Conservation (phyloP, 2,329 filamentous ascomycete genomes). For the Helotiales sp. region DNA sequence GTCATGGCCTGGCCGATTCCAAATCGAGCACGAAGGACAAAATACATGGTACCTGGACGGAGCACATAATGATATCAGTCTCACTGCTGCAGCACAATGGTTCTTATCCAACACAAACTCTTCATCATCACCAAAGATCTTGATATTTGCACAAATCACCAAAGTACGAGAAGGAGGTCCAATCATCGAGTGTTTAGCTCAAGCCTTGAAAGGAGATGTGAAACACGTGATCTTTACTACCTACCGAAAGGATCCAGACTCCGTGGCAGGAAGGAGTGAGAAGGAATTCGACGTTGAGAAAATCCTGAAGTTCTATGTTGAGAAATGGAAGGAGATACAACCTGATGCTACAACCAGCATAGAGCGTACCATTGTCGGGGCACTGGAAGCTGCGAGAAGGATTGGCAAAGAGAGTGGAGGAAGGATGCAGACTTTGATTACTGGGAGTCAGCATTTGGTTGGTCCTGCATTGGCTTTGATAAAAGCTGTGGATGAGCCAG, state of each 20-base stretch:
- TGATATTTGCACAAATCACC: slow-evolving; percentile 7
- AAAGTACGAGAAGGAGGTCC: slow-evolving; percentile 4
- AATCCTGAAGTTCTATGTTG: slow-evolving; percentile 2
- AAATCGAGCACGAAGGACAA: slow-evolving; percentile 49
- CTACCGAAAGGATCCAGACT: slow-evolving; percentile 1
- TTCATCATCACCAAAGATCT: background rate
- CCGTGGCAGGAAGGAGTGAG: background rate
- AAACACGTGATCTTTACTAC: slow-evolving; percentile 12
- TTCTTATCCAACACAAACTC: slow-evolving; percentile 53
- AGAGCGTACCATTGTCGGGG: background rate
- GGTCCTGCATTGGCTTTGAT: slow-evolving; percentile 1
- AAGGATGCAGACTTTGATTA: slow-evolving; percentile 4
- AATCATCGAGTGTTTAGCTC: slow-evolving; percentile 7
- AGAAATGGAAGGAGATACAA: slow-evolving; percentile 5
- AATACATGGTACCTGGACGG: slow-evolving; percentile 26
- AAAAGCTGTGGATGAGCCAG: background rate
- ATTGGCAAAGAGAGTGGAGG: background rate
- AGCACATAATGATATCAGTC: slow-evolving; percentile 63
- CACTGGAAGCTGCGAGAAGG: slow-evolving; percentile 1
- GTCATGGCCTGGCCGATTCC: slow-evolving; percentile 76
- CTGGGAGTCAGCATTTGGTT: slow-evolving; percentile 5
- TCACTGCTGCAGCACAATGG: slow-evolving; percentile 78
- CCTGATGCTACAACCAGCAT: slow-evolving; percentile 4
- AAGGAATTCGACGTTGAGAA: background rate
- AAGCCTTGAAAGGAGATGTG: slow-evolving; percentile 2